These are phyloP conservation scores for Chlamydomonas sphaeroides DNA, from an alignment of 139 green algal genomes.

Conservation along the genomic window DNA sequence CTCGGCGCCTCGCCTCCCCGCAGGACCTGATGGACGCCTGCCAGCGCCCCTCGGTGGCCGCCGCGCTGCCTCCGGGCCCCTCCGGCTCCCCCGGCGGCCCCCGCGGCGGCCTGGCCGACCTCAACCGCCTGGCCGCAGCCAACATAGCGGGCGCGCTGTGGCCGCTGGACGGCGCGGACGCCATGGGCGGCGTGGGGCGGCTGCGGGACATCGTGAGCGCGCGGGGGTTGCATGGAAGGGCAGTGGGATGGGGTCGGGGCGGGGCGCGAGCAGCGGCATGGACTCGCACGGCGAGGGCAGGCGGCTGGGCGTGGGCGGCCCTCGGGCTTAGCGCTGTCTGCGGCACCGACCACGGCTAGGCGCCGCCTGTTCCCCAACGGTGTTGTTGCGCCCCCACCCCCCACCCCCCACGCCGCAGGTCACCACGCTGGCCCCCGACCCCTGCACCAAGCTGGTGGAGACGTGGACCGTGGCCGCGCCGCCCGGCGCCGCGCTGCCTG, in stretches of 20 bases:
- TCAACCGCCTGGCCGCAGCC: conserved; percentile 40
- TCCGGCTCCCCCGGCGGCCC: neutral
- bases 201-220: conserved; percentile 52
- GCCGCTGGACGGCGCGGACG: conserved; percentile 43
- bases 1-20: too few relatives aligned
- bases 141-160: conserved; percentile 47
- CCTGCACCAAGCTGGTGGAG: conserved; percentile 56
- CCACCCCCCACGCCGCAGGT: too few relatives aligned
- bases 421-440: conserved; percentile 44
- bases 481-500: neutral
- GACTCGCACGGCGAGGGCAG: too few relatives aligned
- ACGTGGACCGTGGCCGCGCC: conserved; percentile 34
- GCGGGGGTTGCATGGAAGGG: too few relatives aligned
- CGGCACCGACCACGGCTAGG: too few relatives aligned
- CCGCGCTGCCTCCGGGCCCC: conserved; percentile 11
- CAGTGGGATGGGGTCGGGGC: too few relatives aligned
- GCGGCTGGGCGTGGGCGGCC: too few relatives aligned
- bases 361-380: too few relatives aligned
- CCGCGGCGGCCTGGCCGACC: conserved; percentile 26
- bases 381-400: too few relatives aligned
- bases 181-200: conserved; percentile 11
- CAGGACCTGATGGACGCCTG: conserved; percentile 40
- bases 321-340: too few relatives aligned
- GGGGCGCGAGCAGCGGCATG: too few relatives aligned
- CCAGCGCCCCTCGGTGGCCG: conserved; percentile 20